Percentiles rank a stretch among this genome's conserved stretches.
Evolutionary conservation across 495 filamentous ascomycete species (phyloP).

Genomic region (Daldinia concentrica): DNA sequence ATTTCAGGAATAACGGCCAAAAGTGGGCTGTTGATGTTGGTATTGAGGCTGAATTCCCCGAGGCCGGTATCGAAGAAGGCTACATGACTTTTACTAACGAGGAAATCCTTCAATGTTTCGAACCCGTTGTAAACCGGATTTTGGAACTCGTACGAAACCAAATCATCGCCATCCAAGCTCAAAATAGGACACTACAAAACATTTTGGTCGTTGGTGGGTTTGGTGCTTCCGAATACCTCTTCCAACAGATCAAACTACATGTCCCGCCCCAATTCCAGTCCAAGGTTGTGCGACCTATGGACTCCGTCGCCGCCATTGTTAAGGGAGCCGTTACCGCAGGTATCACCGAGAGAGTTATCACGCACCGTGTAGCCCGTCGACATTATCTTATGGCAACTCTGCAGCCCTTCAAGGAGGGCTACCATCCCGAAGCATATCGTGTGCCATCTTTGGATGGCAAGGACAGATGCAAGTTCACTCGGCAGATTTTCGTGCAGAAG

Average conservation of each 20-base stretch:
- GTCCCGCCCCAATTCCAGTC: slow-evolving; percentile 82
- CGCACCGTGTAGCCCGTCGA: slow-evolving; percentile 94
- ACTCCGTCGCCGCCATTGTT: slow-evolving; percentile 79
- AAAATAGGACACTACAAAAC: slow-evolving; percentile 76
- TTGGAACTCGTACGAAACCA: slow-evolving; percentile 78
- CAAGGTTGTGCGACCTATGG: slow-evolving; percentile 81
- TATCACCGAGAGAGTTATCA: slow-evolving; percentile 96
- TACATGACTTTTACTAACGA: slow-evolving; percentile 88
- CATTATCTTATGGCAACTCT: slow-evolving; percentile 99
- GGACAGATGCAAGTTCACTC: slow-evolving; percentile 97
- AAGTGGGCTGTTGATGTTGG: slow-evolving; percentile 82
- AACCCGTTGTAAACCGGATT: slow-evolving; percentile 76
- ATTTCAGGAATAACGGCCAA: slow-evolving; percentile 82
- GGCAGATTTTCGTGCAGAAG: slow-evolving; percentile 99
- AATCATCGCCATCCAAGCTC: slow-evolving; percentile 81
- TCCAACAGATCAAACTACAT: slow-evolving; percentile 84
- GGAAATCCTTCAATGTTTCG: slow-evolving; percentile 81
- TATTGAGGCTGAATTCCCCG: slow-evolving; percentile 79
- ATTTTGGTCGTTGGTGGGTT: slow-evolving; percentile 79
- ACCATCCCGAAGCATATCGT: slow-evolving; percentile 97
- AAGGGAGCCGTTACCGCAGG: slow-evolving; percentile 84
- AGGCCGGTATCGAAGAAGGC: slow-evolving; percentile 78
- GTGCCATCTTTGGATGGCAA: slow-evolving; percentile 96
- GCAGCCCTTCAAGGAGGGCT: slow-evolving; percentile 98
- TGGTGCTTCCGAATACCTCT: slow-evolving; percentile 79